Evolutionary conservation across 805 yeast species (phyloP), one percentile per base, ranked within the genome.

Genomic region (Candida ipomoeae): DNA sequence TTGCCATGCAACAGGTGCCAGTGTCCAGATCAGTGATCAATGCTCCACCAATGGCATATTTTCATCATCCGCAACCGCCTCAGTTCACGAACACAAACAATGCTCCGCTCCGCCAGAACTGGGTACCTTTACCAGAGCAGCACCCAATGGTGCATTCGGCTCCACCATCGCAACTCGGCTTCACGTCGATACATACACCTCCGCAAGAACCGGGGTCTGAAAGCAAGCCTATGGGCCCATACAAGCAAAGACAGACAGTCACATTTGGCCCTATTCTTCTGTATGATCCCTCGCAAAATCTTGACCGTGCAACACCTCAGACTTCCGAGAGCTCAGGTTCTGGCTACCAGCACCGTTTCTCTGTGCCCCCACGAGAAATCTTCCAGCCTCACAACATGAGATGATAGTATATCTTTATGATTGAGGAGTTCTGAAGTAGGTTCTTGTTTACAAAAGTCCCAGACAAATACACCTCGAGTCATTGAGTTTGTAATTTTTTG

Each of bases 261-360:
- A 68, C 63, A 48, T 70, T 70, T 54, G 72, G 74, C 32, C 74
- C 77, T 6, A 71, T 71, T 52, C 51, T 71, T 39, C 75, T 61
- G 49, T 71, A 71, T 48, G 74, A 71, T 51, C 76, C 77, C 11
- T 68, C 74, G 14, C 66, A 63, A 43, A 68, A 61, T 17, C 8
- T 18, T 10, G 37, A 42, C 17, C 17, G 18, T 44, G 36, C 20
- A 23, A 14, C 48, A 8, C 47, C 54, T 31, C 60, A 36, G 38
- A 52, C 55, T 43, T 15, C 33, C 10, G 57, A 56, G 44, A 23
- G 32, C 15, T n/a, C 34, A 2, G 15, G 46, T 17, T 34, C 46
- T 14, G 15, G 34, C 33, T 44, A 44, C 40, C 46, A 44, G 26
- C 46, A 44, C 6, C 46, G 61, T 15, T 68, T 71, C 47, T 67